Conservation (phyloP, 2,329 filamentous ascomycete genomes). For the Penicillium vulpinum region DNA sequence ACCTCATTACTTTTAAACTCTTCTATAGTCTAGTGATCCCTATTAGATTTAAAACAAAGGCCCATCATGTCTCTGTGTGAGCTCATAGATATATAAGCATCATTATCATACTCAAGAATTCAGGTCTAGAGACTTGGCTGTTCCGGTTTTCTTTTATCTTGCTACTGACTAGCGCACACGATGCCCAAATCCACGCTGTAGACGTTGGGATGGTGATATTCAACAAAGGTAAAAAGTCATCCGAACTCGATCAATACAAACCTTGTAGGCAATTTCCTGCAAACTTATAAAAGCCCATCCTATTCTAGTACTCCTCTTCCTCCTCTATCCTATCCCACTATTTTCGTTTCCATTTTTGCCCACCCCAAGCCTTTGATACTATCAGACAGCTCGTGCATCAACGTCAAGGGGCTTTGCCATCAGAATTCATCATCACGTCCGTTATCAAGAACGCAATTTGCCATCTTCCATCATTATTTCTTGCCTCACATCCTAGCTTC, state of each 20-base stretch:
- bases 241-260: not conserved
- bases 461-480: not conserved
- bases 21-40: not conserved
- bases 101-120: too few relatives aligned
- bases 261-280: not conserved
- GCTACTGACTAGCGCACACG: not conserved
- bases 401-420: not conserved
- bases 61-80: not conserved
- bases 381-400: not conserved
- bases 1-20: not conserved
- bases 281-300: slow-evolving; percentile 3
- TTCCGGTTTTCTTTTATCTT: not conserved
- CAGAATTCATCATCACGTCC: not conserved
- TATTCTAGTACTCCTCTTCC: not conserved
- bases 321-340: slow-evolving; percentile 1
- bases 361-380: not conserved
- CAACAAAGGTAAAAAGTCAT: not conserved
- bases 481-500: not conserved
- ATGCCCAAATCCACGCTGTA: not conserved
- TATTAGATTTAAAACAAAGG: not conserved
- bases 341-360: not conserved
- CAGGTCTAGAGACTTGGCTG: not conserved
- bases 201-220: not conserved
- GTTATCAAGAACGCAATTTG: not conserved
- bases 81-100: not conserved